Base-by-base conservation (phyloP, 495 filamentous ascomycete species). In the Xylaria cubensis region DNA sequence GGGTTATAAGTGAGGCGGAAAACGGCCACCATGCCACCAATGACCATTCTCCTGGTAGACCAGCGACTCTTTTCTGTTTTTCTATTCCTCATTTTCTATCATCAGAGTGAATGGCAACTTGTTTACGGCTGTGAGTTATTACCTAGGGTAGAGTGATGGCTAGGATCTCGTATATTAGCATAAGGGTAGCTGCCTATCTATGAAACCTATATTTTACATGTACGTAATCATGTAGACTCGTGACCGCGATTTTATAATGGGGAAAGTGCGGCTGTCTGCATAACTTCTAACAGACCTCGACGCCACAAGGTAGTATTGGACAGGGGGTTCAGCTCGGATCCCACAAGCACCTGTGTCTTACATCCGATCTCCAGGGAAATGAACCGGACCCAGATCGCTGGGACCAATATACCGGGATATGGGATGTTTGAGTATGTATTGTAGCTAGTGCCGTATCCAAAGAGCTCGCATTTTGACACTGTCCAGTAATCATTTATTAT, bases 271-370 rank as follows among this genome's bases (percentile, higher is more conserved):
- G 69, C 61, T 56, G 36, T 36, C 48, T 71, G 69, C 69, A 71
- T 64, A 41, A 46, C 9, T 50, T 48, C 39, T 10, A 24, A 39
- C 64, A 66, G 64, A 32, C 26, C 10, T 44, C 32, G 68, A 24
- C 34, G 44, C 68, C 59, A 64, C 68, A 59, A 63, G 68, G 46
- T 70, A 24, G 69, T 64, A 64, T 64, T 36, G 13, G 48, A 64
- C 59, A 71, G 59, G 69, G 69, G 69, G 32, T 48, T 71, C 61
- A 71, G 69, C 69, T 71, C 36, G 48, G 68, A 63, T 66, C 46
- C 64, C 44, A 48, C 17, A 13, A 61, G 58, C 39, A 39, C 26
- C 41, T 24, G 41, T 67, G 21, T 44, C 64, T 19, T 63, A 48
- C 13, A 64, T 42, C 58, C 69, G 69, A 71, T 64, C 69, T 56